phyloP scores from a whole-genome alignment of 2,329 filamentous ascomycete genomes.

The Pseudocercospora macadamiae region DNA sequence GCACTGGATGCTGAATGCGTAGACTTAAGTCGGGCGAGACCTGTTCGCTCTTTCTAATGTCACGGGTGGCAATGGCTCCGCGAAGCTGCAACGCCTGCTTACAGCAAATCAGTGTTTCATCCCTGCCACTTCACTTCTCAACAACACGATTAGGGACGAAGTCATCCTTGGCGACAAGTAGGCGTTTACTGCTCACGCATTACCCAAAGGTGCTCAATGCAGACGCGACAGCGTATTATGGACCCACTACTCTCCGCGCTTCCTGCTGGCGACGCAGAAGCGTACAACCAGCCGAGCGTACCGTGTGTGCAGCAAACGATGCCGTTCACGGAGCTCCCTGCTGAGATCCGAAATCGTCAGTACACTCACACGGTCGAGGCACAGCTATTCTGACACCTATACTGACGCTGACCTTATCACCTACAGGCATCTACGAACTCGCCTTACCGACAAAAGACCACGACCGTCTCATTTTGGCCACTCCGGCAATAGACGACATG shows the following conservation, averaged over 20 bases:
- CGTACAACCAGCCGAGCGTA: neutral
- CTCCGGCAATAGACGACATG: neutral
- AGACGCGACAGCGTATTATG: neutral
- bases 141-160: too few species aligned
- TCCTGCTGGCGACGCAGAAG: too few species aligned
- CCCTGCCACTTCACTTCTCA: too few species aligned
- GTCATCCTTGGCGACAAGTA: too few species aligned
- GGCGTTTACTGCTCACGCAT: too few species aligned
- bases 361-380: too few species aligned
- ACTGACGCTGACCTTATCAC: too few species aligned
- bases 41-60: neutral
- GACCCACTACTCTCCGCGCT: neutral
- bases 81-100: too few species aligned
- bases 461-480: neutral
- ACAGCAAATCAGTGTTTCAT: too few species aligned
- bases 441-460: conserved; percentile 5
- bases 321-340: conserved; percentile 15
- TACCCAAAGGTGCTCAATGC: neutral
- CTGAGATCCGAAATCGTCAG: conserved; percentile 28
- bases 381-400: too few species aligned
- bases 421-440: conserved; percentile 25
- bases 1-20: conserved; percentile 1
- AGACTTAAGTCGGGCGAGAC: neutral
- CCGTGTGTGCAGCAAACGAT: conserved; percentile 8
- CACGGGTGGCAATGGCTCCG: neutral